Percentiles rank a stretch among this genome's conserved stretches.
These are phyloP conservation scores for Colletotrichum orbiculare DNA, from an alignment of 2,329 filamentous ascomycete species.

Conservation along the genomic window DNA sequence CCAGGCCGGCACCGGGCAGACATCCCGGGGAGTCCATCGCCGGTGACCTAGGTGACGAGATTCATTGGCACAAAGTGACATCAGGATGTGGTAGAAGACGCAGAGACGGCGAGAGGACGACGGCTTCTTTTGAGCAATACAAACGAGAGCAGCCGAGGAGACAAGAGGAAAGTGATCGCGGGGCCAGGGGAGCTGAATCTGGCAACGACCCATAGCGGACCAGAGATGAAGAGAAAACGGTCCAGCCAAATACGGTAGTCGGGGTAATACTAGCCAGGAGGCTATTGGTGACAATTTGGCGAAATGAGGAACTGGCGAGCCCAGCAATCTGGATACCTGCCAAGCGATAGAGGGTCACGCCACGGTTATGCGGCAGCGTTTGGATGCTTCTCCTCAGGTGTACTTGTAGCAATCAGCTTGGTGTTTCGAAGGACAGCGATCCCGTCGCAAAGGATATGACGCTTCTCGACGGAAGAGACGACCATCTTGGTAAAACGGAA, in stretches of 20 bases:
- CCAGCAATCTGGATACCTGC: constrained; percentile 17
- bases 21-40: constrained; percentile 36
- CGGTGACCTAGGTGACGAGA: constrained; percentile 28
- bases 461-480: not conserved
- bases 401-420: no score
- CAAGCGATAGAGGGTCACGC: constrained; percentile 3
- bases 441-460: no score
- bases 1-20: constrained; percentile 30
- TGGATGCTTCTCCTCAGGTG: no score
- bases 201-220: constrained; percentile 19
- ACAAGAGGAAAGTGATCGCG: constrained; percentile 21
- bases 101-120: constrained; percentile 12
- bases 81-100: constrained; percentile 6
- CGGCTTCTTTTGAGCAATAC: constrained; percentile 21
- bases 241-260: constrained; percentile 22
- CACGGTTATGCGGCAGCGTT: not conserved
- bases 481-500: not conserved
- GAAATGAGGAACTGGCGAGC: constrained; percentile 32
- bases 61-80: constrained; percentile 9
- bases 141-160: not conserved
- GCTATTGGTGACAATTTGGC: constrained; percentile 33
- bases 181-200: constrained; percentile 22
- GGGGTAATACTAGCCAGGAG: constrained; percentile 29
- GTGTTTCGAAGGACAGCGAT: no score
- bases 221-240: constrained; percentile 13